Evolutionary conservation across 169 alveolate genomes (phyloP).

Genomic region (Eimeria praecox): DNA sequence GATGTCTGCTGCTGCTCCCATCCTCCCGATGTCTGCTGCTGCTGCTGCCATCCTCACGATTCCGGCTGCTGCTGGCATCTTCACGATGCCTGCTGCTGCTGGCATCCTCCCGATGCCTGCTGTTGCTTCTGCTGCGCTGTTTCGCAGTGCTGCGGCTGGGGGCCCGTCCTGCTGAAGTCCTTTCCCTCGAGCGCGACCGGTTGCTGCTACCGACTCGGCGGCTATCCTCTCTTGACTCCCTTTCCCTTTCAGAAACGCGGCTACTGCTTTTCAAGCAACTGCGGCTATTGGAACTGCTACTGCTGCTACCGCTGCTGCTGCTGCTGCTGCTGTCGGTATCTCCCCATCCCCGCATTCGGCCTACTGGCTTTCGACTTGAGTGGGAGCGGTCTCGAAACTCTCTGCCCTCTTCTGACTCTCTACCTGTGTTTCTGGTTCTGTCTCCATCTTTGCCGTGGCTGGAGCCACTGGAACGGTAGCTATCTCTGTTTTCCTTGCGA

Average conservation of each 20-base stretch:
- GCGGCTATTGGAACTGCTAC: not conserved
- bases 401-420: conserved; percentile 34
- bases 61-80: not conserved
- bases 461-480: conserved; percentile 21
- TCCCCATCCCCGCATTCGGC: conserved; percentile 72
- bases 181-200: conserved; percentile 59
- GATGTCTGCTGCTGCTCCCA: conserved; percentile 65
- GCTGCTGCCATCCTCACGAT: not conserved
- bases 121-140: conserved; percentile 65
- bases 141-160: conserved; percentile 21
- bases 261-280: not conserved
- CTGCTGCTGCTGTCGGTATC: conserved; percentile 47
- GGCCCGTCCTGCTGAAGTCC: conserved; percentile 3
- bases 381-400: conserved; percentile 18
- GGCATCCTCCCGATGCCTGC: conserved; percentile 17
- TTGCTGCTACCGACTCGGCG: conserved; percentile 18
- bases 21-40: conserved; percentile 16
- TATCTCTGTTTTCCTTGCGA: not conserved
- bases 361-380: conserved; percentile 39
- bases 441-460: conserved; percentile 22
- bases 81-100: conserved; percentile 30
- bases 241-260: not conserved
- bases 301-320: conserved; percentile 54
- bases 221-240: conserved; percentile 20
- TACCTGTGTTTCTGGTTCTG: not conserved